A percentile compares a stretch with the other conserved stretches of the same genome.
Conservation (phyloP, 306 rosid species). For the Rosa persica region DNA sequence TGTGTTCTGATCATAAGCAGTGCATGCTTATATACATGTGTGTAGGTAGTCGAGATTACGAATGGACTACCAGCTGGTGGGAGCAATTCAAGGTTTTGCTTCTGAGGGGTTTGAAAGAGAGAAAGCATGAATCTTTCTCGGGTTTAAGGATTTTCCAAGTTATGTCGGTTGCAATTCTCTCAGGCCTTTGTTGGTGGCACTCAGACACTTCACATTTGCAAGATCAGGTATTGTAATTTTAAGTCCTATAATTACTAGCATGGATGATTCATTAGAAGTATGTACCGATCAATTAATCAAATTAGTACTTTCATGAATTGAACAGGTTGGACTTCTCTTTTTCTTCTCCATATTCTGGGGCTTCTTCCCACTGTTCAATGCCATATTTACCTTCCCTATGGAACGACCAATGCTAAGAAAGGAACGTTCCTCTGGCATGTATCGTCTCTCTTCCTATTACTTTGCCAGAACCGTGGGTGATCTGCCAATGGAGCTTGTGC, state of each 20-base stretch:
- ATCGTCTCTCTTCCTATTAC: constrained; percentile 82
- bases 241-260: neutral
- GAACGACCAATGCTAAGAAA: constrained; percentile 79
- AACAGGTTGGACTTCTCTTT: constrained; percentile 85
- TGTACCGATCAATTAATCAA: neutral
- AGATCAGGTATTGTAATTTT: constrained; percentile 60
- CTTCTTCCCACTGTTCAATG: constrained; percentile 79
- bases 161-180: constrained; percentile 76
- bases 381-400: constrained; percentile 75
- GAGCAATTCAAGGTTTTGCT: constrained; percentile 76
- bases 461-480: constrained; percentile 73
- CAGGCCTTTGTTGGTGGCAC: constrained; percentile 92
- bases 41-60: constrained; percentile 44
- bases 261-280: neutral
- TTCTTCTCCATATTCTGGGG: constrained; percentile 97
- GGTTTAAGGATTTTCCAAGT: constrained; percentile 84
- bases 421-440: constrained; percentile 88
- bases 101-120: constrained; percentile 72
- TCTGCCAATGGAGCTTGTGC: constrained; percentile 89
- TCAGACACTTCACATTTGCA: constrained; percentile 68
- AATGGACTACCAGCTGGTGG: constrained; percentile 85
- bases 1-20: neutral
- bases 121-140: constrained; percentile 89
- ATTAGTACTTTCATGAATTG: neutral
- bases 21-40: neutral